A percentile compares a stretch with the other conserved stretches of the same genome.
Evolutionary conservation across 2,329 filamentous ascomycete genomes (phyloP).

Genomic region (Diaporthe citrichinensis): DNA sequence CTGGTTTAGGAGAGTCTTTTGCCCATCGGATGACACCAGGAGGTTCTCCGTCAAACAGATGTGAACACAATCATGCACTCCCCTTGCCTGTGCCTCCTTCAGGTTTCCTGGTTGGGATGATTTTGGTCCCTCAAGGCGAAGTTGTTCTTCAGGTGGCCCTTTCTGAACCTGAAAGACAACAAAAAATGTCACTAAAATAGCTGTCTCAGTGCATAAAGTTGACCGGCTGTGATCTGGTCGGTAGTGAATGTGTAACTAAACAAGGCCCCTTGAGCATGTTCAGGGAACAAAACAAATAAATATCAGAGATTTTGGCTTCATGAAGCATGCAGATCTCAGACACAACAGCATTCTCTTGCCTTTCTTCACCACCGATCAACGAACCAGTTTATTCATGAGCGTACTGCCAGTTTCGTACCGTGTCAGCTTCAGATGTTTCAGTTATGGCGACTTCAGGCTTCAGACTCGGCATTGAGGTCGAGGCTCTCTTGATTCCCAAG

Average conservation of each 20-base stretch:
- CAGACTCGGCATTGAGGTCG: neutral
- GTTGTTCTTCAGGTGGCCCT: neutral
- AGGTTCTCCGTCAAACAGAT: neutral
- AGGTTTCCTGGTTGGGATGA: neutral
- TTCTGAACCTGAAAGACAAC: neutral
- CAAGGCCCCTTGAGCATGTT: neutral
- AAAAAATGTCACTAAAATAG: neutral
- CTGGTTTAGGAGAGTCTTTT: neutral
- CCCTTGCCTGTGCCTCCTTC: slow-evolving; percentile 1
- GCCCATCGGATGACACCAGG: neutral
- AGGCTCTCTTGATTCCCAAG: neutral
- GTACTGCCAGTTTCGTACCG: neutral
- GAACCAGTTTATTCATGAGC: neutral
- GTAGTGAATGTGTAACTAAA: neutral
- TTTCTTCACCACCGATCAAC: neutral
- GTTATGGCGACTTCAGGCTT: slow-evolving; percentile 1
- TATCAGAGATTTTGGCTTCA: neutral
- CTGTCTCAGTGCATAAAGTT: neutral
- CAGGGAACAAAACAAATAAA: neutral
- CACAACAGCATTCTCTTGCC: neutral
- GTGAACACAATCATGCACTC: neutral
- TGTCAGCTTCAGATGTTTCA: neutral
- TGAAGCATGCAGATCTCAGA: neutral
- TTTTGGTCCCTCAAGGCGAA: neutral
- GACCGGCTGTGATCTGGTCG: neutral